phyloP scores from a whole-genome alignment of 2,329 filamentous ascomycete genomes.

The Phialocephala sp. region DNA sequence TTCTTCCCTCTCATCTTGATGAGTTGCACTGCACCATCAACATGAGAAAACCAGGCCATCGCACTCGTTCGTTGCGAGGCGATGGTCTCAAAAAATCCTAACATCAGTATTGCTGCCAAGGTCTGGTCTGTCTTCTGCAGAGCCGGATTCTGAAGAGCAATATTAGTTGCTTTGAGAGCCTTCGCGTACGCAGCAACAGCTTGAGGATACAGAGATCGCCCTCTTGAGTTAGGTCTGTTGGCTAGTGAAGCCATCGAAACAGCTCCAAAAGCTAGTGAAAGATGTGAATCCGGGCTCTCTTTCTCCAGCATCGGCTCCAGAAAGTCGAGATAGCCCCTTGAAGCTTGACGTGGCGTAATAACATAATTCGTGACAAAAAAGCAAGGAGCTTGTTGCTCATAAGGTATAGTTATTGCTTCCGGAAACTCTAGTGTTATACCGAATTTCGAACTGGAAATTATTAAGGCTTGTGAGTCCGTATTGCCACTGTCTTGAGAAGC shows the following conservation, averaged over 20 bases:
- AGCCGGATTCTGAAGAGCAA: constrained; percentile 57
- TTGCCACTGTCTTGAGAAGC: constrained; percentile 7
- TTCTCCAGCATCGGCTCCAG: constrained; percentile 59
- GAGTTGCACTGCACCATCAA: constrained; percentile 67
- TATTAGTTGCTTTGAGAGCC: constrained; percentile 58
- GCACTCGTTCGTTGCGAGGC: constrained; percentile 59
- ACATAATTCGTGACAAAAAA: constrained; percentile 68
- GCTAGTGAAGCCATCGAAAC: constrained; percentile 63
- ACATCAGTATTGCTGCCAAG: constrained; percentile 62
- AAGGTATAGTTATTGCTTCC: constrained; percentile 51
- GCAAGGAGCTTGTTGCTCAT: constrained; percentile 61
- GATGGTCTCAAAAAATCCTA: constrained; percentile 63
- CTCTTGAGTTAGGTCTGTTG: constrained; percentile 52
- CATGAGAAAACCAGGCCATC: constrained; percentile 66
- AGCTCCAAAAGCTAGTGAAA: constrained; percentile 63
- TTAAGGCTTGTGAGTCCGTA: constrained; percentile 13
- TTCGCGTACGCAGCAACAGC: constrained; percentile 60
- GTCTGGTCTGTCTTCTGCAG: constrained; percentile 60
- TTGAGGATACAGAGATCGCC: constrained; percentile 42
- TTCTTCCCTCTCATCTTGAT: constrained; percentile 62
- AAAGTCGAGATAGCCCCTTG: constrained; percentile 64
- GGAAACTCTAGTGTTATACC: constrained; percentile 23
- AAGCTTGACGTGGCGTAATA: constrained; percentile 56
- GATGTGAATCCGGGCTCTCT: constrained; percentile 51
- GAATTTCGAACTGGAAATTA: constrained; percentile 23